These are phyloP conservation scores for Boletus smithii DNA, from an alignment of 1,284 basidiomycete genomes.

Conservation along the genomic window DNA sequence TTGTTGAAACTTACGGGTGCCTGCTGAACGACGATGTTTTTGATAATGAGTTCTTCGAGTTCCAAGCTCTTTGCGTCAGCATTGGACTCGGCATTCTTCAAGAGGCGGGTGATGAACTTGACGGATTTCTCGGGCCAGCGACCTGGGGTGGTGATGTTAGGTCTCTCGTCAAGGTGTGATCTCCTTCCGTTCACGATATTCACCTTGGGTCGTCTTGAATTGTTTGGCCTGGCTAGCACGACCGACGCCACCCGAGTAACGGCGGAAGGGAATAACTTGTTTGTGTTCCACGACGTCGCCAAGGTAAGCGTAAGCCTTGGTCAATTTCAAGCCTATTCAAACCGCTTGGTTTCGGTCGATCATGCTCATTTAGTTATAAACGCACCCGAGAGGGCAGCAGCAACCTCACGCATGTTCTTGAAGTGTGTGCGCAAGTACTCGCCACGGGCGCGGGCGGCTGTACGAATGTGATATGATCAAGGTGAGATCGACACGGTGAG, in stretches of 20 bases:
- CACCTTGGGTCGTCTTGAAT: slow-evolving; percentile 96
- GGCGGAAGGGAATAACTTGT: slow-evolving; percentile 95
- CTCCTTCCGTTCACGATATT: slow-evolving; percentile 28
- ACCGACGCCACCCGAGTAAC: slow-evolving; percentile 96
- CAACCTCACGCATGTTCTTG: slow-evolving; percentile 99
- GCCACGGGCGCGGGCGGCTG: slow-evolving; percentile 89
- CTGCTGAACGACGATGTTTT: slow-evolving; percentile 98
- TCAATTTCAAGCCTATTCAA: slow-evolving; percentile 80
- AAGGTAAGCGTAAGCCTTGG: slow-evolving; percentile 96
- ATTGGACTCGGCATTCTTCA: slow-evolving; percentile 99
- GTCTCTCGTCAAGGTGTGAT: background rate
- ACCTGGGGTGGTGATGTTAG: slow-evolving; percentile 52
- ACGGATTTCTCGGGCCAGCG: slow-evolving; percentile 99
- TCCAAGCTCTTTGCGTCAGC: slow-evolving; percentile 97
- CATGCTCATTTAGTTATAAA: slow-evolving; percentile 11
- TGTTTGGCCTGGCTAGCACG: slow-evolving; percentile 97
- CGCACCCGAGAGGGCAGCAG: slow-evolving; percentile 80
- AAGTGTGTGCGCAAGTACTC: slow-evolving; percentile 99
- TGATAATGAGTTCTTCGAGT: slow-evolving; percentile 89
- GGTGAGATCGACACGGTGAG: slow-evolving; percentile 10
- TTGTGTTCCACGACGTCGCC: slow-evolving; percentile 95
- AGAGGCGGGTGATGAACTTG: slow-evolving; percentile 89
- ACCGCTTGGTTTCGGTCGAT: background rate
- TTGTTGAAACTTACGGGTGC: slow-evolving; percentile 70
- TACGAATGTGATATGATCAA: slow-evolving; percentile 11